Conservation (phyloP, 108 stramenopile species). For the Fragilaria radians region DNA sequence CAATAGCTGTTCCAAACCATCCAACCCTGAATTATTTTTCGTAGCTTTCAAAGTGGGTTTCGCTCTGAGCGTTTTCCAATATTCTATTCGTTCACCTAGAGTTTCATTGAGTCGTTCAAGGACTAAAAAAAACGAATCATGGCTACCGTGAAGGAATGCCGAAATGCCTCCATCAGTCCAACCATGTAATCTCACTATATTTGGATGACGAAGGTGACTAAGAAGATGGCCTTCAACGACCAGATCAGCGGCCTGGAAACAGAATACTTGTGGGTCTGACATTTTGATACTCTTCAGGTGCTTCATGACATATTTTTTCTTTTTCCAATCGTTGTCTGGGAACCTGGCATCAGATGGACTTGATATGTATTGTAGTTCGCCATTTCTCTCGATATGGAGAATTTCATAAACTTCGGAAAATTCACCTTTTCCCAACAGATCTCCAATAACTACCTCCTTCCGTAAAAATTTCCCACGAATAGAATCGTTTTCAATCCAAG, state of each 20-base stretch:
- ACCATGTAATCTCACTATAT: constrained; percentile 68
- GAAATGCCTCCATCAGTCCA: constrained; percentile 24
- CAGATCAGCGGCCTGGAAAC: constrained; percentile 53
- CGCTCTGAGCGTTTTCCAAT: constrained; percentile 14
- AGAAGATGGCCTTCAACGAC: constrained; percentile 73
- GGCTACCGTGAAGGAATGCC: neutral
- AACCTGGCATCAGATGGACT: neutral
- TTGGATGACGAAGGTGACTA: constrained; percentile 59
- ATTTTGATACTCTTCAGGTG: neutral
- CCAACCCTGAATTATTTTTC: neutral
- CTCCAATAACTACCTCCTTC: neutral
- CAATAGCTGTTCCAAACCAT: neutral
- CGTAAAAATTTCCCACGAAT: neutral
- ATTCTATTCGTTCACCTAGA: constrained; percentile 47
- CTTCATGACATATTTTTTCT: neutral
- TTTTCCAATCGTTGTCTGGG: neutral
- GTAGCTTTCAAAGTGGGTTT: neutral
- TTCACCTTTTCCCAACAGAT: neutral
- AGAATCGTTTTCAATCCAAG: neutral
- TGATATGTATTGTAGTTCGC: neutral
- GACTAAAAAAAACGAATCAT: constrained; percentile 61
- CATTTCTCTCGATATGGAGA: neutral
- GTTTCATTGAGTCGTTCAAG: constrained; percentile 78
- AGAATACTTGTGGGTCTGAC: constrained; percentile 16
- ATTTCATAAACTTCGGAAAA: neutral